Evolutionary conservation across 1,139 yeast species (phyloP).

Genomic region (Zygosaccharomyces pseudobailii): DNA sequence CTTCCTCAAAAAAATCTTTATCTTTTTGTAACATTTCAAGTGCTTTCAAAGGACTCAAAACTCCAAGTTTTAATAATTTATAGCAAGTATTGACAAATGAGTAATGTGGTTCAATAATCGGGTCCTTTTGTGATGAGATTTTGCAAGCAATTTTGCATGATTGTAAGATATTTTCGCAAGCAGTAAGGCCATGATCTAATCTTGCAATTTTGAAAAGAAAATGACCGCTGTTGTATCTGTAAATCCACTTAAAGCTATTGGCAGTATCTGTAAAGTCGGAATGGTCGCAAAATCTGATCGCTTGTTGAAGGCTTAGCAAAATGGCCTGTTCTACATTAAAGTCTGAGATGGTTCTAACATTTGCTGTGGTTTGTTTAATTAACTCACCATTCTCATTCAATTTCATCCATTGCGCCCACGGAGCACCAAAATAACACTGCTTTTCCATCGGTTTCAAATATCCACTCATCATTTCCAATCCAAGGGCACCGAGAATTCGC

Average conservation of each 20-base stretch:
- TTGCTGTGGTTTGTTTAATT: conserved; percentile 27
- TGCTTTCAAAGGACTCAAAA: conserved; percentile 39
- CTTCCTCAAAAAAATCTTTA: conserved; percentile 29
- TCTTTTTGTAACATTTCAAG: conserved; percentile 39
- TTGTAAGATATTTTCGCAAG: conserved; percentile 39
- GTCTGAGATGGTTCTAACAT: conserved; percentile 20
- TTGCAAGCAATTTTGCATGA: conserved; percentile 44
- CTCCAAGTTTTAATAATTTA: conserved; percentile 46
- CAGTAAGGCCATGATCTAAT: conserved; percentile 28
- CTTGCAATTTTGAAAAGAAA: conserved; percentile 47
- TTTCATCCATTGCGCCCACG: conserved; percentile 18
- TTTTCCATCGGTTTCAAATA: conserved; percentile 57
- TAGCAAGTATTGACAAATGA: conserved; percentile 52
- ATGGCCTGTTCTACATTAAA: conserved; percentile 30
- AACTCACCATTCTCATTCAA: conserved; percentile 27
- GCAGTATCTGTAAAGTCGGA: not conserved
- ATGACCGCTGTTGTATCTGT: conserved; percentile 56
- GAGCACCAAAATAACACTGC: conserved; percentile 27
- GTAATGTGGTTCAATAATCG: conserved; percentile 71
- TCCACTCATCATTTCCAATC: conserved; percentile 27
- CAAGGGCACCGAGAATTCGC: conserved; percentile 28
- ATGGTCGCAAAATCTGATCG: conserved; percentile 39
- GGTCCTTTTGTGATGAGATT: conserved; percentile 45
- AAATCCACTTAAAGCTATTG: conserved; percentile 50
- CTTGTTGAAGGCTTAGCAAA: conserved; percentile 38